These are phyloP conservation scores for Anacardium occidentale DNA, from an alignment of 345 rosid genomes.

Conservation along the genomic window DNA sequence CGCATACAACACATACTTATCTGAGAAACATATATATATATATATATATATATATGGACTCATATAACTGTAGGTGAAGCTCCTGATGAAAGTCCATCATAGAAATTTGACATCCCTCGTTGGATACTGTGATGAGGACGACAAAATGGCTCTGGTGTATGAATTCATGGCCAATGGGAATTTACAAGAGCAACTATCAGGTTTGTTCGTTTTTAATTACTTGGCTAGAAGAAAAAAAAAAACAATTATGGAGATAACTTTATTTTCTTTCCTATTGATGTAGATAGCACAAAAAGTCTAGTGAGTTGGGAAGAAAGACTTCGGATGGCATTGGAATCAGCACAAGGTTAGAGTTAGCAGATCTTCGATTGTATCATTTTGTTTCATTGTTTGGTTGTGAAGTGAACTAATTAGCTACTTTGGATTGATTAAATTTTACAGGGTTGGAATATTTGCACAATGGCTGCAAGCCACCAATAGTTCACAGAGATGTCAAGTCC, in stretches of 20 bases:
- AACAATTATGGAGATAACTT: no score
- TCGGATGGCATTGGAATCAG: slow-evolving; percentile 37
- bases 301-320: slow-evolving; percentile 35
- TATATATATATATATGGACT: no score
- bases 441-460: slow-evolving; percentile 38
- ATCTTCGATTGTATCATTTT: not conserved
- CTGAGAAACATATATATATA: no score
- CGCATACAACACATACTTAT: no score
- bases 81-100: slow-evolving; percentile 9
- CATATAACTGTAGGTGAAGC: slow-evolving; percentile 12
- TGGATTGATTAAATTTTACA: slow-evolving; percentile 8
- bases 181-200: not conserved
- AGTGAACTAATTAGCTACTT: not conserved
- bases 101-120: slow-evolving; percentile 23
- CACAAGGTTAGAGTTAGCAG: slow-evolving; percentile 33
- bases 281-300: not conserved
- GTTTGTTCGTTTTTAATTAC: no score
- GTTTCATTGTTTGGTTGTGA: not conserved
- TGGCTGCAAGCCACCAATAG: slow-evolving; percentile 9
- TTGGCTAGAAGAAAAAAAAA: no score
- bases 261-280: no score
- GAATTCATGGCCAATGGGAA: slow-evolving; percentile 25
- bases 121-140: slow-evolving; percentile 22
- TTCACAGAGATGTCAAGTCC: slow-evolving; percentile 40
- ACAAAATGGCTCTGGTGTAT: slow-evolving; percentile 11